A percentile compares a stretch with the other conserved stretches of the same genome.
phyloP scores from a whole-genome alignment of 1,284 basidiomycete genomes.

The Pseudozyma pruni region DNA sequence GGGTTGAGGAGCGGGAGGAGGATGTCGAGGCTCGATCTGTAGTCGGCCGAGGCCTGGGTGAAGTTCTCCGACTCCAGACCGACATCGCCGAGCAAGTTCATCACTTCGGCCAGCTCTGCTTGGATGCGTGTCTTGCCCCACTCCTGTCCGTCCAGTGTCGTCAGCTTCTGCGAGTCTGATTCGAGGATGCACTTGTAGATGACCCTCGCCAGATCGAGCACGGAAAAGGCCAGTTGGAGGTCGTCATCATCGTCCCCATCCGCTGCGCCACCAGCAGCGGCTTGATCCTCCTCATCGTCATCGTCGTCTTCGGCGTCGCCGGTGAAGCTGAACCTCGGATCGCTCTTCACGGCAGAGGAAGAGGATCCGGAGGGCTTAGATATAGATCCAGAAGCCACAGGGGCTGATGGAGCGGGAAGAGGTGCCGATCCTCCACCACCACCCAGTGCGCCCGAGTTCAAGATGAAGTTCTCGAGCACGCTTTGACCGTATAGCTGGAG shows the following conservation, averaged over 20 bases:
- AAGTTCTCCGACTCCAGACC: conserved; percentile 67
- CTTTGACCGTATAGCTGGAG: conserved; percentile 63
- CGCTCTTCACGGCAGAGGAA: conserved; percentile 26
- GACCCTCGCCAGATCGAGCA: conserved; percentile 62
- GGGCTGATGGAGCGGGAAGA: conserved; percentile 21
- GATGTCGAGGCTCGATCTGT: conserved; percentile 49
- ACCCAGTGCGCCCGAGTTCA: conserved; percentile 61
- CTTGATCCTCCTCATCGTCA: conserved; percentile 54
- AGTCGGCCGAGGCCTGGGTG: conserved; percentile 63
- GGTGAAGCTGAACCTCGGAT: conserved; percentile 58
- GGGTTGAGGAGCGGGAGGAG: conserved; percentile 54
- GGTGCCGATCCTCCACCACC: conserved; percentile 50
- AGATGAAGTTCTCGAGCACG: conserved; percentile 61
- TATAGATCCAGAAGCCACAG: conserved; percentile 12
- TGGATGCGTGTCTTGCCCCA: conserved; percentile 46
- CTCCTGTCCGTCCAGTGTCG: conserved; percentile 50
- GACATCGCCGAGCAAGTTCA: conserved; percentile 65
- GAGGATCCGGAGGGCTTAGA: conserved; percentile 24
- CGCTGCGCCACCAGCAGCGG: conserved; percentile 18
- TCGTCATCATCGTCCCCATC: conserved; percentile 62
- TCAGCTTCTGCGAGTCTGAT: conserved; percentile 22
- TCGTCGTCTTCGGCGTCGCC: conserved; percentile 60
- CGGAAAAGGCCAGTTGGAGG: conserved; percentile 59
- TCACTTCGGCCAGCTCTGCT: conserved; percentile 62
- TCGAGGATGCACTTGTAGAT: conserved; percentile 57